Conservation (phyloP, 371 early-diverging fungal species). For the Mucor indicus region DNA sequence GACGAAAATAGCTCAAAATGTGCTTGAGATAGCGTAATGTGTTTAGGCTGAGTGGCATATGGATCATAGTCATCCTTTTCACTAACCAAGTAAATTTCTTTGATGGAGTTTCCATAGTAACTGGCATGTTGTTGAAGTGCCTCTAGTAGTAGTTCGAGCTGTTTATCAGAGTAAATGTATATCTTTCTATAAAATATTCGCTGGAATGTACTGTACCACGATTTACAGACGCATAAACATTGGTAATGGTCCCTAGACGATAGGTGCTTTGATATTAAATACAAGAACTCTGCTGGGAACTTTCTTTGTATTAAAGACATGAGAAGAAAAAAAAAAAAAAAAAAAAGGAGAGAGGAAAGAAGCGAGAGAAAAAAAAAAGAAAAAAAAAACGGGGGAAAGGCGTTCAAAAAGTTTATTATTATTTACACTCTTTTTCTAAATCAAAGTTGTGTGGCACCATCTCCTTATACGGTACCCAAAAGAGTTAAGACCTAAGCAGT, state of each 20-base stretch:
- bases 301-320: neutral
- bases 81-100: slow-evolving; percentile 1
- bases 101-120: neutral
- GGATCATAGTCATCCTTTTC: too few relatives aligned
- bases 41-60: too few relatives aligned
- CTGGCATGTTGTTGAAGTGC: neutral
- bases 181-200: slow-evolving; percentile 5
- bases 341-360: too few relatives aligned
- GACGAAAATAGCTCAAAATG: slow-evolving; percentile 3
- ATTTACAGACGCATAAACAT: slow-evolving; percentile 4
- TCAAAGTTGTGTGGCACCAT: too few relatives aligned
- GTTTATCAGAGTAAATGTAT: slow-evolving; percentile 2
- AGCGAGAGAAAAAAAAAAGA: too few relatives aligned
- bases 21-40: slow-evolving; percentile 4
- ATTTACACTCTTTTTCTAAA: too few relatives aligned
- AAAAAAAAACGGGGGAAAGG: too few relatives aligned
- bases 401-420: too few relatives aligned
- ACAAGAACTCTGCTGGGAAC: slow-evolving; percentile 12
- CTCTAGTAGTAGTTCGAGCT: neutral
- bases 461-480: too few relatives aligned
- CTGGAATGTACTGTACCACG: slow-evolving; percentile 13
- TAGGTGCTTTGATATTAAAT: slow-evolving; percentile 6
- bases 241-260: slow-evolving; percentile 3
- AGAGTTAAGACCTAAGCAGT: too few relatives aligned
- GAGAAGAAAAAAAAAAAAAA: too few relatives aligned